phyloP scores from a whole-genome alignment of 352 stramenopile genomes.

The Discostella stelligera region DNA sequence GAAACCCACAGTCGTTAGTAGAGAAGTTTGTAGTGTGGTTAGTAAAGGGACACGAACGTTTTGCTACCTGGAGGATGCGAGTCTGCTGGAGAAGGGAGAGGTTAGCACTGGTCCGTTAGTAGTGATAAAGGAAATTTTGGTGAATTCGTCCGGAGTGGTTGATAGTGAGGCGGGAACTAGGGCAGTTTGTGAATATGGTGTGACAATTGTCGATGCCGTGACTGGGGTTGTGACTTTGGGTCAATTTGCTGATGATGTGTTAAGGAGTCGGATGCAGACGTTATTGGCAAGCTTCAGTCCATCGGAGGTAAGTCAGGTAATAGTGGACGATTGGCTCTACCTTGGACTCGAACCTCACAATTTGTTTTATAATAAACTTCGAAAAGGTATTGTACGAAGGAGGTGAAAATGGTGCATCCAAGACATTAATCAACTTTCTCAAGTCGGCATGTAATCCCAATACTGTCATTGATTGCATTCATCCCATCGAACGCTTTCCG shows the following conservation, averaged over 20 bases:
- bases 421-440: slow-evolving; percentile 57
- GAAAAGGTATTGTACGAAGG: slow-evolving; percentile 50
- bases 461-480: slow-evolving; percentile 49
- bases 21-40: slow-evolving; percentile 95
- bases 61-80: slow-evolving; percentile 89
- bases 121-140: slow-evolving; percentile 66
- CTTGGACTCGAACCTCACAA: background rate
- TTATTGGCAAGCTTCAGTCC: slow-evolving; percentile 85
- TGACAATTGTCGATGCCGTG: slow-evolving; percentile 93
- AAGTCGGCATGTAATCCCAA: slow-evolving; percentile 43
- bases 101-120: slow-evolving; percentile 63
- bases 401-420: slow-evolving; percentile 57
- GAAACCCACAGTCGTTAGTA: slow-evolving; percentile 81
- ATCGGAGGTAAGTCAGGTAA: slow-evolving; percentile 54
- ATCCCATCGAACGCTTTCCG: slow-evolving; percentile 67
- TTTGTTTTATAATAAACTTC: background rate
- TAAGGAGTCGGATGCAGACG: slow-evolving; percentile 93
- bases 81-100: slow-evolving; percentile 45
- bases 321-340: background rate
- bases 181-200: slow-evolving; percentile 88
- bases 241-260: slow-evolving; percentile 96
- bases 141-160: slow-evolving; percentile 11
- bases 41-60: slow-evolving; percentile 93
- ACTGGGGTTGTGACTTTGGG: slow-evolving; percentile 91
- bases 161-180: slow-evolving; percentile 40